Evolutionary conservation across 495 filamentous ascomycete genomes (phyloP), one percentile per base, ranked within the genome.

Genomic region (Cercophora sp.): DNA sequence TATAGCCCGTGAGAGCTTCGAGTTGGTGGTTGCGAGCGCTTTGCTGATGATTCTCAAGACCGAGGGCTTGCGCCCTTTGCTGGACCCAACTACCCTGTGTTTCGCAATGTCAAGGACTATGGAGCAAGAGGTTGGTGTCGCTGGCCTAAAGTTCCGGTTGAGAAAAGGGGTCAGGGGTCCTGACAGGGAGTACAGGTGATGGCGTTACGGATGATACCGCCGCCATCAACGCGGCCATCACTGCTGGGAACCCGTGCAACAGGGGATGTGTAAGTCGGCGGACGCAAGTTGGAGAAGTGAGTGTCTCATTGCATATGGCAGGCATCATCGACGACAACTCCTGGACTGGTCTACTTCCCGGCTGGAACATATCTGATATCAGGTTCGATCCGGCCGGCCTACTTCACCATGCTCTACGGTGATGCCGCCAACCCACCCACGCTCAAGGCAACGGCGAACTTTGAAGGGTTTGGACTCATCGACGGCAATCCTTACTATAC

Each of bases 201-300:
- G 72, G 72, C 20, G 53, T 60, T 22, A 88, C 87, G 2, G 89
- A 96, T 62, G 91, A 96, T 63, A 91, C 89, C 2, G 82, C 65
- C 29, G 89, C 91, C 0, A 94, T 96, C 70, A 93, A 94, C 59
- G 66, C 74, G 40, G 91, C 91, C 18, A 88, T 95, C 58, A 79
- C 80, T 18, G 80, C 82, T 18, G 86, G 88, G 16, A 79, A 79
- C 54, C 88, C 90, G 11, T 96, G 91, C 61, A 87, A 84, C 34
- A 76, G 84, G 54, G 86, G 84, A n/a, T 81, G 73, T 60, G 73
- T 74, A 66, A 67, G 73, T 70, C n/a, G 39, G 16, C 35, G 22
- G 13, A 10, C 18, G 3, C 36, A 25, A n/a, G 16, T 13, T 51
- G 27, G 16, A 15, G n/a, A 22, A 13, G 13, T 26, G 6, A 8